Conservation (phyloP, 768 basidiomycete genomes). For the Vararia minispora region DNA sequence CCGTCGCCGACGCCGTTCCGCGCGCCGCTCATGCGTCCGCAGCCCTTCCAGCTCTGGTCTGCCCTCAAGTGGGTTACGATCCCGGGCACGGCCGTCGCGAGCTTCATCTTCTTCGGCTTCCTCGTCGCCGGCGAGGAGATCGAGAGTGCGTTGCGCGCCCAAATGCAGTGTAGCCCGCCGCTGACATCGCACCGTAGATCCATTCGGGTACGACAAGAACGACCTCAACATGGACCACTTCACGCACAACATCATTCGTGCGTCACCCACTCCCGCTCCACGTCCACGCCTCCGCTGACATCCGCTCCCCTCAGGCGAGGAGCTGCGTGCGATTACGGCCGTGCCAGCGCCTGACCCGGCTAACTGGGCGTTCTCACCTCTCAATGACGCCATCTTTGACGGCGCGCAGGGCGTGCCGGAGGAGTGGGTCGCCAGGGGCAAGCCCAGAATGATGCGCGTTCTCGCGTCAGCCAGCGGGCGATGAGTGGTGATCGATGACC, state of each 20-base stretch:
- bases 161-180: too few relatives aligned
- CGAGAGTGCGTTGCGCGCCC: conserved; percentile 46
- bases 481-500: too few relatives aligned
- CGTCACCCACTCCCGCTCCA: conserved; percentile 13
- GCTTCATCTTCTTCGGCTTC: conserved; percentile 69
- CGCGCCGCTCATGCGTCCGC: conserved; percentile 6
- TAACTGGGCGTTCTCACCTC: conserved; percentile 48
- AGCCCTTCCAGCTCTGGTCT: conserved; percentile 58
- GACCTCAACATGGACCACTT: conserved; percentile 67
- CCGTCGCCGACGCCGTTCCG: not conserved
- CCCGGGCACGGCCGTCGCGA: conserved; percentile 43
- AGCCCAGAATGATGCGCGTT: conserved; percentile 29
- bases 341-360: conserved; percentile 46
- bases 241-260: conserved; percentile 57
- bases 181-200: conserved; percentile 24
- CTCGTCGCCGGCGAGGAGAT: conserved; percentile 67
- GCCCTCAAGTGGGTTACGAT: conserved; percentile 52
- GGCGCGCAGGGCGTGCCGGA: conserved; percentile 36
- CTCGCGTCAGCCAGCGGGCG: too few relatives aligned
- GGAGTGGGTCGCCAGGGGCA: conserved; percentile 47
- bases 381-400: conserved; percentile 48
- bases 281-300: conserved; percentile 2
- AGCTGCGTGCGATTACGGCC: conserved; percentile 52
- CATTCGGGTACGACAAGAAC: conserved; percentile 64
- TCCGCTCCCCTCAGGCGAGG: conserved; percentile 30